Conservation (phyloP, 345 rosid genomes). For the Stellera chamaejasme region DNA sequence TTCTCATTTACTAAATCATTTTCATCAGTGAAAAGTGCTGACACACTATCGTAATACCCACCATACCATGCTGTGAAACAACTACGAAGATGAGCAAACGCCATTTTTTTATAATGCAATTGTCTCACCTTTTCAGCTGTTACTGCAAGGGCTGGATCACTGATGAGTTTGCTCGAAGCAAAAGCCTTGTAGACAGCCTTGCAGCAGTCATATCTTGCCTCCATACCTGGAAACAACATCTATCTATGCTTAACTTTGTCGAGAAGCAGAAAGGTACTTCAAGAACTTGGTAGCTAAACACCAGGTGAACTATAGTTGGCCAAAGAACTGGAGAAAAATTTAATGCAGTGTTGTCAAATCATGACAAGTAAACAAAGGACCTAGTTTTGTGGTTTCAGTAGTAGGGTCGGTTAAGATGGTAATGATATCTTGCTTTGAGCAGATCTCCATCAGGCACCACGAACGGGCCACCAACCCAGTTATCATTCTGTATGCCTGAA, state of each 20-base stretch:
- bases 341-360: too few species aligned
- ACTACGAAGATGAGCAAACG: too few species aligned
- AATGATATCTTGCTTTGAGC: conserved; percentile 69
- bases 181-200: conserved; percentile 57
- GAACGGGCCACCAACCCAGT: conserved; percentile 67
- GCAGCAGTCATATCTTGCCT: conserved; percentile 70
- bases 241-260: too few species aligned
- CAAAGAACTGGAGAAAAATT: too few species aligned
- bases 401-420: conserved; percentile 52
- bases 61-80: too few species aligned
- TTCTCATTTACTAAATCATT: too few species aligned
- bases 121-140: conserved; percentile 54
- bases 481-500: conserved; percentile 70
- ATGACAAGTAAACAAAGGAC: conserved; percentile 19
- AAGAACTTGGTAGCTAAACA: neutral
- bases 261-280: neutral
- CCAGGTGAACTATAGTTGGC: too few species aligned
- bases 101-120: too few species aligned
- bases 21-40: too few species aligned
- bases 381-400: conserved; percentile 66
- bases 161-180: conserved; percentile 38
- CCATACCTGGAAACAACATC: conserved; percentile 53
- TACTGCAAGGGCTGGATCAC: conserved; percentile 48
- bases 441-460: conserved; percentile 83
- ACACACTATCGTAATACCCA: too few species aligned